Percentiles rank a stretch among this genome's conserved stretches.
Conservation (phyloP, 345 rosid species). For the Adansonia digitata region DNA sequence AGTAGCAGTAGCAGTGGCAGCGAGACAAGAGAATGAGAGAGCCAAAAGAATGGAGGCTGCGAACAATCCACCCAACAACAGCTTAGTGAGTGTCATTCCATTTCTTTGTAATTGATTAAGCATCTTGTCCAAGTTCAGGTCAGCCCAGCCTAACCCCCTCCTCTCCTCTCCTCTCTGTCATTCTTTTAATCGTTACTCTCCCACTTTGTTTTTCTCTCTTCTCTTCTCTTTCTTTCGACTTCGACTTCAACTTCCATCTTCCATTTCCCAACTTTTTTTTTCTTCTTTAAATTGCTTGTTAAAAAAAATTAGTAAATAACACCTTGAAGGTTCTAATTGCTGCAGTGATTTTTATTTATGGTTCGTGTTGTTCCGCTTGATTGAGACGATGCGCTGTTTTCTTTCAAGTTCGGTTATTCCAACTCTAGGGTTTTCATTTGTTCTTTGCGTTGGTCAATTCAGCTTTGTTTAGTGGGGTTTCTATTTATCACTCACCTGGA, state of each 20-base stretch:
- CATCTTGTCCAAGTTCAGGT: too few species aligned
- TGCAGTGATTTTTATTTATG: constrained; percentile 34
- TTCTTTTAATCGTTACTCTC: too few species aligned
- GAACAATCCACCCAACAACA: constrained; percentile 15
- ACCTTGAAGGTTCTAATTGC: too few species aligned
- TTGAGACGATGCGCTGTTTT: constrained; percentile 26
- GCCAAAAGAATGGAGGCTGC: constrained; percentile 15
- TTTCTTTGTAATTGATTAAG: too few species aligned
- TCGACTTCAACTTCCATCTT: constrained; percentile 41
- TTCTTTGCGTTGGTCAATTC: constrained; percentile 24
- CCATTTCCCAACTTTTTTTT: constrained; percentile 26
- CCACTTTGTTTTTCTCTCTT: too few species aligned
- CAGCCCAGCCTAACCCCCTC: too few species aligned
- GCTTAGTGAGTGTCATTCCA: constrained; percentile 18
- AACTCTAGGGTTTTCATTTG: constrained; percentile 54
- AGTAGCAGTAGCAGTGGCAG: neutral
- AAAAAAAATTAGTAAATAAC: too few species aligned
- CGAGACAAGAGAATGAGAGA: constrained; percentile 31
- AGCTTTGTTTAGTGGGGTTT: constrained; percentile 22
- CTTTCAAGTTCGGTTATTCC: neutral
- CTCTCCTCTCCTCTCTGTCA: too few species aligned
- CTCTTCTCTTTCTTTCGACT: too few species aligned
- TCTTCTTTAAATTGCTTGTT: constrained; percentile 26
- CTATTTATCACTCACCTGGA: constrained; percentile 24
- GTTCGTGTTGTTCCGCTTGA: too few species aligned